Evolutionary conservation across 305 asterid genomes (phyloP), one percentile per base, ranked within the genome.

Genomic region (Caryopteris hybrid): DNA sequence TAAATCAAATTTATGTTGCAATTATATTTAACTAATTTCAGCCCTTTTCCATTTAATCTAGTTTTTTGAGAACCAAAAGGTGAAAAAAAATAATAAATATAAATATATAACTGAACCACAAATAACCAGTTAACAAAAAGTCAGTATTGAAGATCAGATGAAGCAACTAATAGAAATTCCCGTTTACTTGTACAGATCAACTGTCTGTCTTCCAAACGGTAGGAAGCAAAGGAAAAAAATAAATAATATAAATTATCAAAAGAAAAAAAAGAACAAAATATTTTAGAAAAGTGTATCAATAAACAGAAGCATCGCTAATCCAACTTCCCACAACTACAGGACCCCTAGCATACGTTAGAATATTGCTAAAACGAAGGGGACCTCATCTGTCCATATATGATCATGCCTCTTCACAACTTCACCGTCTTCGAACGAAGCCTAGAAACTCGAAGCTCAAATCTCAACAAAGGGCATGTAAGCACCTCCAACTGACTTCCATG

Each of bases 221-320:
- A 57, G 70, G 50, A 33, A 39, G 27, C 33, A 39, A 41, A 43
- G 20, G 33, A n/a, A 39, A 27, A 65, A 67, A 46, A 34, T 0
- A 68, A 20, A 46, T 21, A 45, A 22, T 13, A 59, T 52, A 51
- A 73, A 54, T 54, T 11, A 71, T 60, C 18, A 23, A 31, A 5
- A 55, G 14, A 64, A 46, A 71, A 54, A 46, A 64, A 43, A 38
- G 22, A 58, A 41, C 21, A 11, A n/a, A 11, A 52, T 47, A 62
- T 54, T 38, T 34, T 64, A 73, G 9, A 46, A 48, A 77, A 27
- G 31, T 68, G 23, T 46, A 68, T 43, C 64, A 74, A 74, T 69
- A 79, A 72, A 81, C 65, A 61, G 63, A 74, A 73, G 66, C 80
- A 74, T 50, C 51, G 29, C 77, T 68, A 76, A 68, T 60, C 78